These are phyloP conservation scores for Nigrograna mackinnonii DNA, from an alignment of 2,329 filamentous ascomycete genomes.

Conservation along the genomic window DNA sequence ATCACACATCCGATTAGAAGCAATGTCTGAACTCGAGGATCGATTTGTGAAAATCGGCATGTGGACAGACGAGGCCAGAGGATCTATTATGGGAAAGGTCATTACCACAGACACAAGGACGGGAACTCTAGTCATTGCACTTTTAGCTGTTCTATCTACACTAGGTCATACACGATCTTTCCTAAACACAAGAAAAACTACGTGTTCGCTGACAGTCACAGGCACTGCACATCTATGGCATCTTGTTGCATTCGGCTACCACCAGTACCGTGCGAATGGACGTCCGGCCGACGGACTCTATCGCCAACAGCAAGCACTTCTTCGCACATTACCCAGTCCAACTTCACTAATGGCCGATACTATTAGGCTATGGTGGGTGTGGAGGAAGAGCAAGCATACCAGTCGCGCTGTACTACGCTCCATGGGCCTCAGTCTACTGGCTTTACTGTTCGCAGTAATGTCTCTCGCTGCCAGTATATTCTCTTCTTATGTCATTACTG, in stretches of 20 bases:
- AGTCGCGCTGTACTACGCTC: constrained; percentile 11
- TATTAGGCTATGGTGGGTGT: constrained; percentile 13
- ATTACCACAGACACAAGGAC: too few relatives aligned
- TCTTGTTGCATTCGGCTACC: constrained; percentile 1
- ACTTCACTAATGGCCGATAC: constrained; percentile 13
- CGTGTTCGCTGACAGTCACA: too few relatives aligned
- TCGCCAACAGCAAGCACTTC: constrained; percentile 15
- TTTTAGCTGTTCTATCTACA: too few relatives aligned
- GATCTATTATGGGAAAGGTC: too few relatives aligned
- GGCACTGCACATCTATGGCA: constrained; percentile 1
- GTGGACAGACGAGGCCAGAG: too few relatives aligned
- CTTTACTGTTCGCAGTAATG: background rate
- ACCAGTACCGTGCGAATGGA: constrained; percentile 7
- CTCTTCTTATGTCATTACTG: background rate
- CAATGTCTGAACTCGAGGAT: too few relatives aligned
- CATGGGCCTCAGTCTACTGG: background rate
- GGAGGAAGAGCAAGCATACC: too few relatives aligned
- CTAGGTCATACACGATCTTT: too few relatives aligned
- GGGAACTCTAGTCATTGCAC: too few relatives aligned
- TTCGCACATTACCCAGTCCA: constrained; percentile 14
- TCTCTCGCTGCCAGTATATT: background rate
- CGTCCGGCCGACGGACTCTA: constrained; percentile 11
- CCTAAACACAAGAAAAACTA: too few relatives aligned
- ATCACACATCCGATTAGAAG: too few relatives aligned
- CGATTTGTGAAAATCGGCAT: too few relatives aligned